A percentile compares a stretch with the other conserved stretches of the same genome.
Evolutionary conservation across 352 stramenopile species (phyloP).

Genomic region (Phytophthora palmivora): DNA sequence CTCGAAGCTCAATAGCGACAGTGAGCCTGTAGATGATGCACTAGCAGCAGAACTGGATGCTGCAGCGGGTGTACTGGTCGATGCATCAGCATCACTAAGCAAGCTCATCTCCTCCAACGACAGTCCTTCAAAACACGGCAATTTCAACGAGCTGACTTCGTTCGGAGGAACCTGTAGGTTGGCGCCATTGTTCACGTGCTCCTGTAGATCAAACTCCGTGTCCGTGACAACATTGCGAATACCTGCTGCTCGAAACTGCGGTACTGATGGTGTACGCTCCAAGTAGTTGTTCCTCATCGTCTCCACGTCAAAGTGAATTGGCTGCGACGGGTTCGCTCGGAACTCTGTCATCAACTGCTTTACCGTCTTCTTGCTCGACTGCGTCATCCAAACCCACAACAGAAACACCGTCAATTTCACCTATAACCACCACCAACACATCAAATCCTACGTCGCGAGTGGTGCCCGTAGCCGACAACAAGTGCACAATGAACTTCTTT

Average conservation of each 20-base stretch:
- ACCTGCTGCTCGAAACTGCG: slow-evolving; percentile 78
- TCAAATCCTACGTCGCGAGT: slow-evolving; percentile 51
- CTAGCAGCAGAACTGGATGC: slow-evolving; percentile 34
- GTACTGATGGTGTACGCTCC: slow-evolving; percentile 78
- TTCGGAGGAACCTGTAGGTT: slow-evolving; percentile 74
- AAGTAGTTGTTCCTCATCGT: slow-evolving; percentile 70
- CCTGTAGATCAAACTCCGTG: slow-evolving; percentile 83
- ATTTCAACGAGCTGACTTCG: slow-evolving; percentile 70
- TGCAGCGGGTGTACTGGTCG: slow-evolving; percentile 32
- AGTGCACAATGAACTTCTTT: slow-evolving; percentile 80
- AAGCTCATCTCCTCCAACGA: slow-evolving; percentile 80
- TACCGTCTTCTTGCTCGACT: slow-evolving; percentile 74
- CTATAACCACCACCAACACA: slow-evolving; percentile 11
- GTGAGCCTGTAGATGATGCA: slow-evolving; percentile 42
- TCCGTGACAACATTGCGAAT: slow-evolving; percentile 85
- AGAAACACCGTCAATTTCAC: slow-evolving; percentile 10
- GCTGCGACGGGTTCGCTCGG: slow-evolving; percentile 52
- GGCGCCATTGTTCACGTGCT: slow-evolving; percentile 83
- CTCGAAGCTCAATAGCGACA: slow-evolving; percentile 90
- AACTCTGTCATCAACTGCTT: slow-evolving; percentile 78
- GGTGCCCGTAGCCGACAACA: slow-evolving; percentile 56
- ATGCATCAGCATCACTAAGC: slow-evolving; percentile 36
- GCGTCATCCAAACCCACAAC: slow-evolving; percentile 15
- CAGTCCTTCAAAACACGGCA: slow-evolving; percentile 77
- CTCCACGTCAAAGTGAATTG: slow-evolving; percentile 71